Evolutionary conservation across 805 yeast genomes (phyloP).

Genomic region (Lipomyces japonicus): DNA sequence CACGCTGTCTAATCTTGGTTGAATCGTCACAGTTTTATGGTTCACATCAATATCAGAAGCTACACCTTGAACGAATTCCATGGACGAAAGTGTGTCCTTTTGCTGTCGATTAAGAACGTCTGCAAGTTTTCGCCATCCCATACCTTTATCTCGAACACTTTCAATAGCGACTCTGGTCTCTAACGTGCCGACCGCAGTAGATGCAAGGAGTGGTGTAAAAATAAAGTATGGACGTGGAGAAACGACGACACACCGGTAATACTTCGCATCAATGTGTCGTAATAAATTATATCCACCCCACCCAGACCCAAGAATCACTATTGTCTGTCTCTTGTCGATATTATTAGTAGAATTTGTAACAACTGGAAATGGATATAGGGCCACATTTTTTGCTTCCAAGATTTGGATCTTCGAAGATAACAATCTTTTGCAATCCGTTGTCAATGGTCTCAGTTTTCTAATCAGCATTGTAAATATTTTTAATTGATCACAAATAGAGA

Average conservation of each 20-base stretch:
- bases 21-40: slow-evolving; percentile 7
- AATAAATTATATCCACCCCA: slow-evolving; percentile 67
- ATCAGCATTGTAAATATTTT: too few relatives aligned
- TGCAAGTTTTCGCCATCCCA: slow-evolving; percentile 43
- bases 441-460: too few relatives aligned
- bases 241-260: slow-evolving; percentile 61
- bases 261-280: slow-evolving; percentile 49
- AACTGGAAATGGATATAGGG: not conserved
- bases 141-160: slow-evolving; percentile 54
- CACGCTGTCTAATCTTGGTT: slow-evolving; percentile 14
- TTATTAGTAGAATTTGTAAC: not conserved
- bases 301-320: slow-evolving; percentile 64
- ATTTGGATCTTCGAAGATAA: not conserved
- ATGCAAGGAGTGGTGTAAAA: slow-evolving; percentile 66
- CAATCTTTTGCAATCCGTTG: too few relatives aligned
- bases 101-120: slow-evolving; percentile 2
- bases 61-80: slow-evolving; percentile 20
- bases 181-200: slow-evolving; percentile 67
- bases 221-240: slow-evolving; percentile 67
- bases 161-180: slow-evolving; percentile 62
- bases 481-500: too few relatives aligned
- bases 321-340: slow-evolving; percentile 1
- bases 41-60: slow-evolving; percentile 14
- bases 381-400: not conserved
- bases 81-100: not conserved